phyloP scores from a whole-genome alignment of 2,329 filamentous ascomycete genomes.

The Pseudocercospora fijiensis region DNA sequence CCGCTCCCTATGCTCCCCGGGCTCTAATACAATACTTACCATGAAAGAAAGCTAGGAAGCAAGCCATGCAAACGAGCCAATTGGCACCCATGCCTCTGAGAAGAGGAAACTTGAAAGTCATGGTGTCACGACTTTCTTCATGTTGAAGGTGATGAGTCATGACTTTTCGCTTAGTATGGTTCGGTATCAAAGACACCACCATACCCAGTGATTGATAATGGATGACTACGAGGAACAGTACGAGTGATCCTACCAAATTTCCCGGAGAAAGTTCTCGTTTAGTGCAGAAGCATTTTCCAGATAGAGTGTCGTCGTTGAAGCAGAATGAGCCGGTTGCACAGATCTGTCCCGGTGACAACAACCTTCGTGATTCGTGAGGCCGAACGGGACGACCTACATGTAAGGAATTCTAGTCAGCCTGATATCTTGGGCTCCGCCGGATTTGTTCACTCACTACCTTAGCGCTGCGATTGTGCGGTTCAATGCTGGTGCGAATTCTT shows the following conservation, averaged over 20 bases:
- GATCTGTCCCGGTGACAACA: slow-evolving; percentile 38
- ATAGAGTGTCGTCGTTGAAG: slow-evolving; percentile 43
- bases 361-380: slow-evolving; percentile 36
- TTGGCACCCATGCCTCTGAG: slow-evolving; percentile 55
- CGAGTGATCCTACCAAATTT: slow-evolving; percentile 36
- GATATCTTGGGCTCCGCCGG: background rate
- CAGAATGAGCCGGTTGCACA: slow-evolving; percentile 39
- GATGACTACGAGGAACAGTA: slow-evolving; percentile 35
- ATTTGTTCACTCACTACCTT: background rate
- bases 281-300: slow-evolving; percentile 31
- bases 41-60: slow-evolving; percentile 50
- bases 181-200: slow-evolving; percentile 36
- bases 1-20: background rate
- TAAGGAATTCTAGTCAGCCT: background rate
- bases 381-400: slow-evolving; percentile 41
- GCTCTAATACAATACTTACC: background rate
- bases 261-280: slow-evolving; percentile 38
- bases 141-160: slow-evolving; percentile 49
- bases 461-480: slow-evolving; percentile 36
- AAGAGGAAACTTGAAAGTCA: too few relatives aligned
- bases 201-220: slow-evolving; percentile 36
- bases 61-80: slow-evolving; percentile 58
- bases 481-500: slow-evolving; percentile 37
- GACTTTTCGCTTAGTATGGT: slow-evolving; percentile 47
- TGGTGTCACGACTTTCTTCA: slow-evolving; percentile 51